Base-by-base conservation (phyloP, 495 filamentous ascomycete genomes). In the Penicillium crystallinum region DNA sequence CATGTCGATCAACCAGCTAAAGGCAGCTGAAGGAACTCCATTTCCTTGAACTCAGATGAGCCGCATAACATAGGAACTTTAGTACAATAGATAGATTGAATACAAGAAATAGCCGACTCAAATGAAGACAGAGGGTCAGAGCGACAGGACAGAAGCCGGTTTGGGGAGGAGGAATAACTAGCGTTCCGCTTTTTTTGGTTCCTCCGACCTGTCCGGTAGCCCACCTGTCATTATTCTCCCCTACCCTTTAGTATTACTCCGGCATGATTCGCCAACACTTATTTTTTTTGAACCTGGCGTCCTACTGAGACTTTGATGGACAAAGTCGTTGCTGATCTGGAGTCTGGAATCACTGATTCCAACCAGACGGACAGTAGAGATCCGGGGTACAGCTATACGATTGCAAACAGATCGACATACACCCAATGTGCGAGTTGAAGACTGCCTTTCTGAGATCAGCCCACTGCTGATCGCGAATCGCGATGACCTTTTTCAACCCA, bases 401-500 rank as follows among this genome's bases (percentile, higher is more conserved):
- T 71, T 61, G 53, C 55, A 47, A 46, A 29, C 25, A 46, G 48
- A 51, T 50, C 37, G 45, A 39, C 15, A 37, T 43, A 36, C 57
- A 49, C 34, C 61, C 62, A 38, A 66, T 66, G 63, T 56, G 25
- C 57, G 43, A 51, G 44, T 49, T 46, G 51, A 33, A 36, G 49
- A 49, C 46, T 45, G 50, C 23, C 29, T 48, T 41, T 41, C 47
- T 53, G 44, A 61, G 66, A 68, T 74, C 70, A 64, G 68, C 63
- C 49, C 29, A 44, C 42, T 50, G 62, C 67, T 72, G 70, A 66
- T 69, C 69, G 70, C 68, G 56, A 61, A 56, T 46, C 61, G 76
- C 63, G 58, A 85, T 85, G 82, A 72, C 75, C 39, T 71, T 81
- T 46, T 78, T 84, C 42, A 80, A 69, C 41, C 85, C 86, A 49